Base-by-base conservation (phyloP, 169 alveolate genomes). In the Plasmodium gonderi region DNA sequence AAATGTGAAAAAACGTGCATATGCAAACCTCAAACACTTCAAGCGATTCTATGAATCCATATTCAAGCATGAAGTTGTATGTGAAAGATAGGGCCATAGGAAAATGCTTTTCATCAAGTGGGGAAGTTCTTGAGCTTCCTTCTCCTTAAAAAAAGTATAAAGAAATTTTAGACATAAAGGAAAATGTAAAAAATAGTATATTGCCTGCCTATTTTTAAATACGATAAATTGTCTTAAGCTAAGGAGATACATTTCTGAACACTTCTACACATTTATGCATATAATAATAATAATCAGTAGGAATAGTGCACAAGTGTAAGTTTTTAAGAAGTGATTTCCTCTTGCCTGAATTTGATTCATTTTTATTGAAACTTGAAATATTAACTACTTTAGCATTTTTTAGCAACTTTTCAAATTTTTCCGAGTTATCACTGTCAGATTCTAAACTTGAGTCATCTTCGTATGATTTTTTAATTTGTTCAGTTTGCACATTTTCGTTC, bases 341-440 rank as follows among this genome's bases (percentile, higher is more conserved):
- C 44, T 85, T 85, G 68, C 87, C 92, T 85, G 92, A 75, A 74
- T 11, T 51, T 74, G n/a, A 40, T 85, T 85, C 80, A 85, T 85
- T 75, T 64, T 85, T 72, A 85, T 85, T 42, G 79, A 75, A 85
- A 29, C 79, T 85, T 64, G 85, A 85, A 29, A 85, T 54, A 54
- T 85, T 54, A 72, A 85, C 78, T 75, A 85, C 92, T 85, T 85
- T 85, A 76, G 81, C 92, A 75, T 85, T 85, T 76, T 85, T 85
- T 42, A 85, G 79, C 68, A 85, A 85, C 36, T 85, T 85, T 85
- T 85, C 92, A 85, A 85, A 85, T 49, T 75, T 75, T 85, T 85
- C 92, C 68, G 92, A 85, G 68, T 85, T 75, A 51, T 85, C 92
- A 85, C 92, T 85, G 12, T 74, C 92, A n/a, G 92, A 85, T 85